Evolutionary conservation across 805 yeast species (phyloP).

Genomic region (Kluyveromyces siamensis): DNA sequence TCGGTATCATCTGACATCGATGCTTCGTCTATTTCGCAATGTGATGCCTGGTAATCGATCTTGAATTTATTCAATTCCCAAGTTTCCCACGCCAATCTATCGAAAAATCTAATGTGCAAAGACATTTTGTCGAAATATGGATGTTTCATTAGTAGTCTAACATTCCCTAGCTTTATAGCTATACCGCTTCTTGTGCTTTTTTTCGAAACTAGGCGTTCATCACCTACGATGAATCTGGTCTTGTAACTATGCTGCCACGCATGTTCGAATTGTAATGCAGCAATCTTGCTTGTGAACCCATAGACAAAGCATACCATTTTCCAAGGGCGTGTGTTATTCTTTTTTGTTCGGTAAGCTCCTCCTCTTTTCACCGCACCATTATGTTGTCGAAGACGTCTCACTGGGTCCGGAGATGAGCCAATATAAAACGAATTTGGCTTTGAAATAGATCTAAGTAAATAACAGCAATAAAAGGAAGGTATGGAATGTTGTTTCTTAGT

Average conservation of each 20-base stretch:
- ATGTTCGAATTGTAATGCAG: conserved; percentile 76
- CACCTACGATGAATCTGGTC: conserved; percentile 47
- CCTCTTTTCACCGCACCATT: conserved; percentile 56
- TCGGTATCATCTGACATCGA: conserved; percentile 3
- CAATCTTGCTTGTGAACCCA: conserved; percentile 61
- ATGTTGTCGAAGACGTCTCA: conserved; percentile 62
- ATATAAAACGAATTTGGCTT: conserved; percentile 56
- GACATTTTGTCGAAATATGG: conserved; percentile 38
- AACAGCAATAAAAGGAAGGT: conserved; percentile 54
- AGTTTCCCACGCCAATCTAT: conserved; percentile 13
- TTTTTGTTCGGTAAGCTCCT: conserved; percentile 64
- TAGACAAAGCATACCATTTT: conserved; percentile 51
- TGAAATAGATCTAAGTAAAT: conserved; percentile 52
- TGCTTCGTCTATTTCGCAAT: conserved; percentile 1
- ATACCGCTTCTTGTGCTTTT: conserved; percentile 34
- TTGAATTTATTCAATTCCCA: conserved; percentile 22
- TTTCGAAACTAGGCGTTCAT: conserved; percentile 31
- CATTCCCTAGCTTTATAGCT: conserved; percentile 40
- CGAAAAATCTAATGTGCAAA: conserved; percentile 40
- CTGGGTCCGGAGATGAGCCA: conserved; percentile 78
- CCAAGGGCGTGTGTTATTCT: conserved; percentile 63
- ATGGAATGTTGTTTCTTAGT: conserved; percentile 4
- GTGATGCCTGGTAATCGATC: not conserved
- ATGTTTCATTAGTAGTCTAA: conserved; percentile 35
- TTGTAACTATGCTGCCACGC: conserved; percentile 71